Conservation (phyloP, 441 rosid species). For the Raphanus hybrid region DNA sequence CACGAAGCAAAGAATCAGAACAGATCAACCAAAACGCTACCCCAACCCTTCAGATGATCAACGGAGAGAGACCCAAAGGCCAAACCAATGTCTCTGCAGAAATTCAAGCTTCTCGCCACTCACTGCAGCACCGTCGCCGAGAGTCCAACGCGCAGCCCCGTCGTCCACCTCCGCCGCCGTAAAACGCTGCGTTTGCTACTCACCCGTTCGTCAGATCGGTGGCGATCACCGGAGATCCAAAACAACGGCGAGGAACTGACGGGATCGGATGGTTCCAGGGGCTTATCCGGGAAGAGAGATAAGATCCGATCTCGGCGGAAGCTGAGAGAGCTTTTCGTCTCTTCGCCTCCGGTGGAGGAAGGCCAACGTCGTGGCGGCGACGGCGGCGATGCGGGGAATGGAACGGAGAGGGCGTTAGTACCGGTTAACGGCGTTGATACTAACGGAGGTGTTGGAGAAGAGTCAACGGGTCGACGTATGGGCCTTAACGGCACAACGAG, state of each 20-base stretch:
- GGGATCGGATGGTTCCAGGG: constrained; percentile 27
- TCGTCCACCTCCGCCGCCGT: constrained; percentile 79
- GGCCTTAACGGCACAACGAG: constrained; percentile 42
- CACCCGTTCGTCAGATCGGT: constrained; percentile 55
- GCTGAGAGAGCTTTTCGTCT: constrained; percentile 78
- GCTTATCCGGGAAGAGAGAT: constrained; percentile 36
- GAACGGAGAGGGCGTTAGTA: constrained; percentile 8
- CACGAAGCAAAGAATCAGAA: constrained; percentile 30
- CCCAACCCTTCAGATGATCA: not conserved
- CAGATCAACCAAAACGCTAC: not conserved
- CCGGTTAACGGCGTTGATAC: constrained; percentile 31
- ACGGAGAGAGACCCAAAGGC: not conserved
- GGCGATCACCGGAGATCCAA: constrained; percentile 43
- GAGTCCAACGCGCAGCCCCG: constrained; percentile 77
- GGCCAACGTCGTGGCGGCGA: constrained; percentile 25
- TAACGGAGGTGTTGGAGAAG: constrained; percentile 29
- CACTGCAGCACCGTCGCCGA: constrained; percentile 72
- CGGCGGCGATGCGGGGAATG: constrained; percentile 19
- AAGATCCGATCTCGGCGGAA: constrained; percentile 55
- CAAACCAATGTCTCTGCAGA: constrained; percentile 59
- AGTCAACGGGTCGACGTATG: constrained; percentile 28
- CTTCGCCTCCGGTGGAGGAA: constrained; percentile 69
- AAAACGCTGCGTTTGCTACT: constrained; percentile 84
- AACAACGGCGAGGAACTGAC: constrained; percentile 37
- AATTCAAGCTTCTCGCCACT: constrained; percentile 72